Base-by-base conservation (phyloP, 306 rosid species). In the Cyamopsis tetragonoloba region DNA sequence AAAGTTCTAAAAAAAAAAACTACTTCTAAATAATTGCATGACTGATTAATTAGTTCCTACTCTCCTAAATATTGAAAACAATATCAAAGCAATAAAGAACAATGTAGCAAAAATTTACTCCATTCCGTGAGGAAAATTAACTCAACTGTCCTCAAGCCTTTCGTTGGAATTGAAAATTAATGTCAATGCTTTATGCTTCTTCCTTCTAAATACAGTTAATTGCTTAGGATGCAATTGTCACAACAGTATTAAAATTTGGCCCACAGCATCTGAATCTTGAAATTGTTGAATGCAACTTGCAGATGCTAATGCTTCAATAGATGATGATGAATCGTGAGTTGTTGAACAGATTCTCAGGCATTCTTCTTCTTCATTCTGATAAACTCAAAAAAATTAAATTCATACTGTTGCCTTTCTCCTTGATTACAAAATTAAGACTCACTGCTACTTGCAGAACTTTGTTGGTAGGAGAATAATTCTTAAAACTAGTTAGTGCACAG, bases 321-420 rank as follows among this genome's bases (percentile, higher is more conserved):
- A 50, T 64, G 59, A 73, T 53, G 66, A 64, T n/a, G n/a, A 64
- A 13, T 73, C 31, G 59, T 13, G 9, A 28, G 53, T 53, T 73
- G 49, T 53, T 41, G 27, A 74, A 26, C 27, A 46, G 46, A 66
- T 57, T 44, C 53, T 66, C 54, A 66, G 10, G 27, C 12, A 23
- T 6, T 34, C 17, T 55, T 66, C 42, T 44, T 63, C 62, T 74
- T 74, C 74, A 31, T 37, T 66, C 73, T 74, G 50, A 54, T 66
- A 74, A 37, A 66, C n/a, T 46, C 35, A 74, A 4, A 66, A n/a
- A 66, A 32, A 30, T 74, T 34, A 63, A 32, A 42, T 43, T 43
- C 7, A 54, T 42, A 11, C 15, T 1, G 41, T 18, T 56, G 34
- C 54, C 57, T 68, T 22, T 17, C 66, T 14, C 15, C 23, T 13